Base-by-base conservation (phyloP, 345 rosid genomes). In the Arabis hirsuta region DNA sequence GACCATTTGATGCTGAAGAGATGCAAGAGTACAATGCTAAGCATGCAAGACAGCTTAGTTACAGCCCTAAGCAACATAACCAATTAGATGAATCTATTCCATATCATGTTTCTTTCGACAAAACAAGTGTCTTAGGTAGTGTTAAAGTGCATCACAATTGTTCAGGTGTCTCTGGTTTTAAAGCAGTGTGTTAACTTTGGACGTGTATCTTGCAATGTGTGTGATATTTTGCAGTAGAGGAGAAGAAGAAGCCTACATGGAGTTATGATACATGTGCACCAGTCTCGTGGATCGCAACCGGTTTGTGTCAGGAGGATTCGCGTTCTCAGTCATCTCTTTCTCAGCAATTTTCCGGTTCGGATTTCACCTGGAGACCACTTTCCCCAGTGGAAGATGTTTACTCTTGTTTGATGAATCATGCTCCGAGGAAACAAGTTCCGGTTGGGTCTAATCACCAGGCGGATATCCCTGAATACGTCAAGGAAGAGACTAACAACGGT, bases 381-480 rank as follows among this genome's bases (percentile, higher is more conserved):
- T 72, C 73, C 5, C 74, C 77, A 12, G 34, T 41, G 38, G 81
- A 72, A 59, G 74, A 78, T 56, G 63, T 69, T 27, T 63, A 75
- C 63, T 31, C 81, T 43, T 64, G 57, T 22, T 50, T 67, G 42
- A 48, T 80, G 67, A 81, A 79, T 36, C 74, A 55, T 36, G 62
- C 84, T 29, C 73, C 84, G 0, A 74, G 61, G 67, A 85, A 80
- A 64, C 73, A 20, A 32, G 85, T 90, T 69, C 81, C 75, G 13
- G 44, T 89, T 45, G 98, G 98, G 74, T 82, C 82, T 16, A 76
- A 86, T 81, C 86, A 85, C 81, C 98, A 93, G 65, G 97, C 84
- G 10, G 74, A 67, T 55, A 67, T 93, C 65, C 96, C 96, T 14
- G 80, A 52, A 39, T 82, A 67, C 19, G 32, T 20, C 13, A 45